These are phyloP conservation scores for Tuber indicum DNA, from an alignment of 495 filamentous ascomycete genomes.

Conservation along the genomic window DNA sequence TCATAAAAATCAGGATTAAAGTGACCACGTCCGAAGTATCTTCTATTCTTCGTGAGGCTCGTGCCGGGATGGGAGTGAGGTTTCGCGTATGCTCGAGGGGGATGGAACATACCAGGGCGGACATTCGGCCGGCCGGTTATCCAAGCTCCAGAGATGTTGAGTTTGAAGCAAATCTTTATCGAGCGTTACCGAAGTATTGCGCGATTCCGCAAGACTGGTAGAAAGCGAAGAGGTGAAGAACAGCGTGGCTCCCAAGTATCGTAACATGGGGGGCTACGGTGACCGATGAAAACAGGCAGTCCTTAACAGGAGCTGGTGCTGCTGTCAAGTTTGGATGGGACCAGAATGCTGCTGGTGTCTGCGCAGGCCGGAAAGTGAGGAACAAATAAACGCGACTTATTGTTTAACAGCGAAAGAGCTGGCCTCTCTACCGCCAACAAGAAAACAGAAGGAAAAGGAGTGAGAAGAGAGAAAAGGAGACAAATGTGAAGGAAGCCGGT, in stretches of 20 bases:
- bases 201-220: slow-evolving; percentile 8
- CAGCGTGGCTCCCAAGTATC: slow-evolving; percentile 31
- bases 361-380: neutral
- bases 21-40: neutral
- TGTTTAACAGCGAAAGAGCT: slow-evolving; percentile 10
- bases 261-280: slow-evolving; percentile 31
- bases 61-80: neutral
- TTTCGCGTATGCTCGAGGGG: neutral
- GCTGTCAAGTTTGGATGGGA: neutral
- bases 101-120: slow-evolving; percentile 55
- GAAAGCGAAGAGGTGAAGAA: slow-evolving; percentile 26
- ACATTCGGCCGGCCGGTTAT: slow-evolving; percentile 54
- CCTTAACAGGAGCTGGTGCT: neutral
- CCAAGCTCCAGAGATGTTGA: slow-evolving; percentile 35
- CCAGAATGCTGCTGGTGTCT: neutral
- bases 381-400: neutral
- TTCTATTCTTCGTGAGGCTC: neutral
- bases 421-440: neutral
- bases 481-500: neutral
- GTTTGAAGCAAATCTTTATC: slow-evolving; percentile 28
- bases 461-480: neutral
- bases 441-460: neutral
- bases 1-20: neutral
- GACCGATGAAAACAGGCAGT: neutral
- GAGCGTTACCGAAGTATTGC: slow-evolving; percentile 27